Conservation (phyloP, 371 early-diverging fungal species). For the Rhizopus arrhizus region DNA sequence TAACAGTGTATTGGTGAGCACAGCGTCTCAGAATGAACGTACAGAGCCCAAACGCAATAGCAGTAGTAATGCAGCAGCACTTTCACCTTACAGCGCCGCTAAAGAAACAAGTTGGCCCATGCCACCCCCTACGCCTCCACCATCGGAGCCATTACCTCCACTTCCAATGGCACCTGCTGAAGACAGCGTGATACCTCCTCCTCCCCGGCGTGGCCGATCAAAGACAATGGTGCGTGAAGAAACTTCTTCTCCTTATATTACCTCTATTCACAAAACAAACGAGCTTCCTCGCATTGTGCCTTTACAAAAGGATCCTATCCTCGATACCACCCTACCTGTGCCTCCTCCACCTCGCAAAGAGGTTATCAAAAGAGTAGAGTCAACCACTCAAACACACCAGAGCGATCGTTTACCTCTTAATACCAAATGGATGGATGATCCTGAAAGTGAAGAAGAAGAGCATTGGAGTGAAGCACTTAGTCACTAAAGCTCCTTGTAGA, state of each 20-base stretch:
- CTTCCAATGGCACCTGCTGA: constrained; percentile 15
- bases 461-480: constrained; percentile 19
- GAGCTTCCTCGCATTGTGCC: constrained; percentile 29
- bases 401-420: background rate
- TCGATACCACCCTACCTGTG: background rate
- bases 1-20: background rate
- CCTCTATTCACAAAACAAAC: constrained; percentile 20
- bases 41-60: background rate
- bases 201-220: constrained; percentile 26
- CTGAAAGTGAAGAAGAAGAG: constrained; percentile 31
- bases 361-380: constrained; percentile 1
- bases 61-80: background rate
- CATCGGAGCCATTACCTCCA: constrained; percentile 38
- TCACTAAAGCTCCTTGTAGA: constrained; percentile 3
- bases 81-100: constrained; percentile 4
- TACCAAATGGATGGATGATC: constrained; percentile 47
- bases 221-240: constrained; percentile 23
- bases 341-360: constrained; percentile 4
- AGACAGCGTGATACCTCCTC: constrained; percentile 9
- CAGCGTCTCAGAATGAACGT: background rate
- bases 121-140: constrained; percentile 39
- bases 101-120: constrained; percentile 34
- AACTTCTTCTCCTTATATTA: constrained; percentile 18
- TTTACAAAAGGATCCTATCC: constrained; percentile 5
- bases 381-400: background rate